phyloP scores from a whole-genome alignment of 2,329 filamentous ascomycete species.

The Aspergillus flavus region DNA sequence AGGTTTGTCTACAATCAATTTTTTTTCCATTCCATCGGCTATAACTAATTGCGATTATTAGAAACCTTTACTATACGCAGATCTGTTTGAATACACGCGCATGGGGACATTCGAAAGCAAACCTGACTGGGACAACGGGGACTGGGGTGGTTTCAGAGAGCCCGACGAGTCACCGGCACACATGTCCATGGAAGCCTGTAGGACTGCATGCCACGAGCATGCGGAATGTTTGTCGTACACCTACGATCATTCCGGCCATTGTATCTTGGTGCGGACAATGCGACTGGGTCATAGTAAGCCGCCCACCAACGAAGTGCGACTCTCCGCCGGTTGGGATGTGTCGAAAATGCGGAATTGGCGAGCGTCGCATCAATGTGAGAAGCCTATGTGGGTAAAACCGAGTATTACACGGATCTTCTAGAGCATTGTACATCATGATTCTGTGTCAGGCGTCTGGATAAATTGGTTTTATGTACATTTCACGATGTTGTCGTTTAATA shows the following conservation, averaged over 20 bases:
- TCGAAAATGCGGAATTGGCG: conserved; percentile 28
- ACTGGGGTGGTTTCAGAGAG: conserved; percentile 34
- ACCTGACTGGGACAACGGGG: conserved; percentile 38
- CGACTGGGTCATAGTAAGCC: conserved; percentile 23
- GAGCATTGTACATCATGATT: not conserved
- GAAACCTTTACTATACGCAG: conserved; percentile 29
- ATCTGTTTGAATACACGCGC: conserved; percentile 32
- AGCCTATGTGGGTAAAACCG: conserved; percentile 30
- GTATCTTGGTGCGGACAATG: conserved; percentile 27
- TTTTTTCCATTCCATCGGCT: not conserved
- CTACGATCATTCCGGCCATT: conserved; percentile 24
- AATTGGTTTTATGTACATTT: not conserved
- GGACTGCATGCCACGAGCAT: conserved; percentile 24
- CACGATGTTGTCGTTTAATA: not conserved
- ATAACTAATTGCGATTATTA: not conserved
- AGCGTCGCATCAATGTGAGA: conserved; percentile 20
- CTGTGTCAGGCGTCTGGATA: not conserved
- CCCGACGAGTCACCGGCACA: conserved; percentile 30
- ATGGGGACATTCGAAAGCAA: conserved; percentile 23
- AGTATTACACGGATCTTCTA: conserved; percentile 30
- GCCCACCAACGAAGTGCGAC: conserved; percentile 11
- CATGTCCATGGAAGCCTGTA: conserved; percentile 31
- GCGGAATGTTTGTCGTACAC: conserved; percentile 28
- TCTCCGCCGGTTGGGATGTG: conserved; percentile 30
- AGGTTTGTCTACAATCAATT: conserved; percentile 18